A percentile compares a stretch with the other conserved stretches of the same genome.
Evolutionary conservation across 768 basidiomycete species (phyloP).

Genomic region (Coprinellus micaceus): DNA sequence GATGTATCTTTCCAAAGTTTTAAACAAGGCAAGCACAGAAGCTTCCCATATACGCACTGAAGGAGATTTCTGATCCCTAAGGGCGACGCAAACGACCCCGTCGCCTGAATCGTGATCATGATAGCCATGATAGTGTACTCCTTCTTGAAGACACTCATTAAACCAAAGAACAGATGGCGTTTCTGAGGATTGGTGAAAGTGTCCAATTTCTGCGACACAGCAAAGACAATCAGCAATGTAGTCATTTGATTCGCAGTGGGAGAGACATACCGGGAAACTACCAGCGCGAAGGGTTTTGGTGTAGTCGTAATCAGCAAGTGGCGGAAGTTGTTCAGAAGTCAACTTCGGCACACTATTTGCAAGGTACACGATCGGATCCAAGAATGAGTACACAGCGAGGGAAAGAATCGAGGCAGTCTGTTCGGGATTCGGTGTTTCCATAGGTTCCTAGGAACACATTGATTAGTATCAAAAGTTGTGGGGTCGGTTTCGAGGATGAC

Average conservation of each 20-base stretch:
- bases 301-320: conserved; percentile 61
- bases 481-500: not conserved
- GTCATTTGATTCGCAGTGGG: too few species aligned
- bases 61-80: conserved; percentile 38
- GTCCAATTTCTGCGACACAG: conserved; percentile 29
- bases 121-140: conserved; percentile 30
- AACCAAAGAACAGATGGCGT: conserved; percentile 41
- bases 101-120: conserved; percentile 26
- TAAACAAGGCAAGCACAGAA: not conserved
- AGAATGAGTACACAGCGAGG: conserved; percentile 45
- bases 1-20: conserved; percentile 41
- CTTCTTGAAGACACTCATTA: conserved; percentile 34
- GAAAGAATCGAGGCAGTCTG: conserved; percentile 49
- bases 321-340: conserved; percentile 53
- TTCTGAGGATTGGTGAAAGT: conserved; percentile 33
- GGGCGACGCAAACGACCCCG: conserved; percentile 31
- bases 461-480: not conserved
- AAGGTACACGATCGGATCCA: conserved; percentile 49
- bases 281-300: conserved; percentile 25
- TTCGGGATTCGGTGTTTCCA: conserved; percentile 40
- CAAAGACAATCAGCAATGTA: too few species aligned
- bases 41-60: conserved; percentile 19
- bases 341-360: conserved; percentile 46
- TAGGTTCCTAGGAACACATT: conserved; percentile 27
- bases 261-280: conserved; percentile 23